Evolutionary conservation across 2,329 filamentous ascomycete genomes (phyloP), one percentile per base, ranked within the genome.

Genomic region (Colletotrichum karsti): DNA sequence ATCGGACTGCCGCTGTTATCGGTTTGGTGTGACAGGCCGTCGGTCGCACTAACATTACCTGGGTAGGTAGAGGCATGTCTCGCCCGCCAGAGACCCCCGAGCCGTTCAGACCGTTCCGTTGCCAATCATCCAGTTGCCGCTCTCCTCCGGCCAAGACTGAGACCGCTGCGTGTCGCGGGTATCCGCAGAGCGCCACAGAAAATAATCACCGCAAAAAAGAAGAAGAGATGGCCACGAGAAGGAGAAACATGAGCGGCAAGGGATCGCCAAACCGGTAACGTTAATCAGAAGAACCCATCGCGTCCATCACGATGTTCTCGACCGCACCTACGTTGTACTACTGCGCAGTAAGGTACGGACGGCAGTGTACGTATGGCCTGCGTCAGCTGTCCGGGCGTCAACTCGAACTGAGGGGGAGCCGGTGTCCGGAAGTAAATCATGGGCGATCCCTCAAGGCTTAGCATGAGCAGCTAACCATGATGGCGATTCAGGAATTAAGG

Each of bases 81-180:
- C 60, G 37, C 30, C 51, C 37, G 39, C 37, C 22, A 20, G 18
- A 15, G 28, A 24, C 15, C 18, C 28, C 37, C 20, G 20, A 30
- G 24, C 30, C 58, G 33, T 54, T 15, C 44, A 44, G 48, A 39
- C 44, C 41, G 41, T 30, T 10, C 24, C 41, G 39, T 22, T 54
- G 55, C 66, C 62, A 69, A 67, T 69, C 66, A 67, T 69, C 30
- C 55, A 55, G 18, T 67, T 69, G 62, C 66, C 62, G 66, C 62
- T 61, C 33, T 60, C 30, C 57, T 53, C 55, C 62, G 66, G 56
- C 62, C 66, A 50, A 56, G 54, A 41, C 30, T 39, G 48, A 67
- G 54, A 56, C 66, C 55, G 55, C 63, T 59, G 26, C 22, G 65
- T 68, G 53, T 67, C 66, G 66, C 55, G 28, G 35, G 39, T 61